Conservation (phyloP, 345 rosid genomes). For the Brassica juncea region DNA sequence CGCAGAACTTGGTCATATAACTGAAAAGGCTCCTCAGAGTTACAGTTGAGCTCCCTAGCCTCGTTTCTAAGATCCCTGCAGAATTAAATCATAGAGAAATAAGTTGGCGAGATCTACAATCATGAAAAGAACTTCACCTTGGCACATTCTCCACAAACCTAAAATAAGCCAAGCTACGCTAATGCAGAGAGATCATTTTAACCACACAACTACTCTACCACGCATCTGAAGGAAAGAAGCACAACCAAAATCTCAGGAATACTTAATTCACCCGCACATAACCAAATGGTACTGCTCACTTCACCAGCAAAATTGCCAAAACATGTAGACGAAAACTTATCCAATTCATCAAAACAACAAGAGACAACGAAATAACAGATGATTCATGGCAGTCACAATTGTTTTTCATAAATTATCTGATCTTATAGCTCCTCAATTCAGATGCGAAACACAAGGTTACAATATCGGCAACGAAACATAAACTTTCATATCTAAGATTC, state of each 20-base stretch:
- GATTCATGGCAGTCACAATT: neutral
- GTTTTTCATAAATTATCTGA: constrained; percentile 5
- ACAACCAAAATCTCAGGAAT: neutral
- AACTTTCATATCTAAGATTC: neutral
- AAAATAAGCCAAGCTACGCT: neutral
- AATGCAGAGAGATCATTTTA: neutral
- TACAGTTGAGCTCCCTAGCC: constrained; percentile 39
- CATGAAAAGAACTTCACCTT: neutral
- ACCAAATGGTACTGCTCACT: neutral
- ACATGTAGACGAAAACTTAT: neutral
- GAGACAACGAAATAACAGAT: constrained; percentile 10
- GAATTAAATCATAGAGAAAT: constrained; percentile 10
- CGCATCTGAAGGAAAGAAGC: neutral
- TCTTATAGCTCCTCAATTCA: constrained; percentile 12
- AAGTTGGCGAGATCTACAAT: neutral
- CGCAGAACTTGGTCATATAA: constrained; percentile 69
- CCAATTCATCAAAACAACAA: constrained; percentile 9
- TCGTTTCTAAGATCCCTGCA: constrained; percentile 73
- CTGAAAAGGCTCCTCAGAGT: constrained; percentile 51
- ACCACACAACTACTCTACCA: neutral
- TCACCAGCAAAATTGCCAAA: constrained; percentile 20
- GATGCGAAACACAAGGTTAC: neutral
- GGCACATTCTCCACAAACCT: neutral
- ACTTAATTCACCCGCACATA: neutral
- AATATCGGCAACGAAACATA: constrained; percentile 4